phyloP scores from a whole-genome alignment of 1,284 basidiomycete species.

The Mycocalia duriaeana region DNA sequence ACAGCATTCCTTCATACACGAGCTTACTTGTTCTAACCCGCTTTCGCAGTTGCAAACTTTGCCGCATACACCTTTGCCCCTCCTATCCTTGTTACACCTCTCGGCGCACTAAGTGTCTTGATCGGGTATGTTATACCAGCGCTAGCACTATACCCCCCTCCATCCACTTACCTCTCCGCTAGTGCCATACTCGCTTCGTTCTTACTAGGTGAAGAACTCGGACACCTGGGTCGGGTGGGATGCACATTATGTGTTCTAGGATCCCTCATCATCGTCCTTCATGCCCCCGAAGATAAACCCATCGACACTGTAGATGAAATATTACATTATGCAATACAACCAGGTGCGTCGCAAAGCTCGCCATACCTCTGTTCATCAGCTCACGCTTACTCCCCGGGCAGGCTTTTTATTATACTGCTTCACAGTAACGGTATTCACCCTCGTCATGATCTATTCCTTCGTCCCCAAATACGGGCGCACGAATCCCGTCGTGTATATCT shows the following conservation, averaged over 20 bases:
- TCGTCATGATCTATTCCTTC: conserved; percentile 86
- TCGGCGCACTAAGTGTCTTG: conserved; percentile 95
- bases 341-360: conserved; percentile 54
- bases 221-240: conserved; percentile 88
- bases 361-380: neutral
- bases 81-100: conserved; percentile 92
- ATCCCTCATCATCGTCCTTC: conserved; percentile 92
- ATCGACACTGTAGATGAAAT: conserved; percentile 95
- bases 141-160: neutral
- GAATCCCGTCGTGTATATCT: conserved; percentile 90
- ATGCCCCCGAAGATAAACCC: conserved; percentile 94
- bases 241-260: conserved; percentile 91
- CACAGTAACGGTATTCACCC: conserved; percentile 75
- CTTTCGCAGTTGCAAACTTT: conserved; percentile 86
- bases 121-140: conserved; percentile 82
- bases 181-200: conserved; percentile 93
- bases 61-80: conserved; percentile 98
- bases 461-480: conserved; percentile 86
- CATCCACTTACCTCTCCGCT: conserved; percentile 11
- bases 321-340: conserved; percentile 82
- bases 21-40: conserved; percentile 7
- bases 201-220: conserved; percentile 89
- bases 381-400: conserved; percentile 24
- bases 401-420: conserved; percentile 89
- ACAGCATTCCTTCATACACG: conserved; percentile 8